Evolutionary conservation across 192 early-diverging fungal genomes (phyloP).

Genomic region (Linnemannia zychae): DNA sequence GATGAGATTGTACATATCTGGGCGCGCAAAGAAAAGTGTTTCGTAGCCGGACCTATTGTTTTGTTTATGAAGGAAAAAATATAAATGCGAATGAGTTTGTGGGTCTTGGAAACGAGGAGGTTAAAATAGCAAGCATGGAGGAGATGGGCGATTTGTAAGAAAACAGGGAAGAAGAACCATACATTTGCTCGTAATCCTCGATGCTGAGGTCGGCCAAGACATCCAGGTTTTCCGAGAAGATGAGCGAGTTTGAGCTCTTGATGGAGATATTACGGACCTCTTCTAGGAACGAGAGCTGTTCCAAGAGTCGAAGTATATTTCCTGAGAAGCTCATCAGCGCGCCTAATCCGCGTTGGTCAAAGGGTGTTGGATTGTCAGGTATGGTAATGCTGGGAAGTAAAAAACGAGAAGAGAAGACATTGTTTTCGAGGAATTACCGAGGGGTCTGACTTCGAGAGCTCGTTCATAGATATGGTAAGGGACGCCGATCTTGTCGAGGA

Average conservation of each 20-base stretch:
- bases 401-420: too few species aligned
- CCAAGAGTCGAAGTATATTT: background rate
- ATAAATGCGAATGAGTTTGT: background rate
- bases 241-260: too few species aligned
- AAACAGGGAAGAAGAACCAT: background rate
- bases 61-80: background rate
- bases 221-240: background rate
- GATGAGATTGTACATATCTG: background rate
- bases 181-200: background rate
- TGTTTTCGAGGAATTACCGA: background rate
- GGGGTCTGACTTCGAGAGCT: background rate
- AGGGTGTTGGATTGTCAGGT: too few species aligned
- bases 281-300: background rate
- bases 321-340: background rate
- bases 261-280: background rate
- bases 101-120: background rate
- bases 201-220: background rate
- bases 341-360: too few species aligned
- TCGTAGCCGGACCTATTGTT: background rate
- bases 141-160: background rate
- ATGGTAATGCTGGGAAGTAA: too few species aligned
- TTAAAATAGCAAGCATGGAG: background rate
- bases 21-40: background rate
- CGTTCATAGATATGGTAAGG: slow-evolving; percentile 11
- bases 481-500: background rate